phyloP scores from a whole-genome alignment of 192 early-diverging fungal genomes.

The Chytriomyces confervae region DNA sequence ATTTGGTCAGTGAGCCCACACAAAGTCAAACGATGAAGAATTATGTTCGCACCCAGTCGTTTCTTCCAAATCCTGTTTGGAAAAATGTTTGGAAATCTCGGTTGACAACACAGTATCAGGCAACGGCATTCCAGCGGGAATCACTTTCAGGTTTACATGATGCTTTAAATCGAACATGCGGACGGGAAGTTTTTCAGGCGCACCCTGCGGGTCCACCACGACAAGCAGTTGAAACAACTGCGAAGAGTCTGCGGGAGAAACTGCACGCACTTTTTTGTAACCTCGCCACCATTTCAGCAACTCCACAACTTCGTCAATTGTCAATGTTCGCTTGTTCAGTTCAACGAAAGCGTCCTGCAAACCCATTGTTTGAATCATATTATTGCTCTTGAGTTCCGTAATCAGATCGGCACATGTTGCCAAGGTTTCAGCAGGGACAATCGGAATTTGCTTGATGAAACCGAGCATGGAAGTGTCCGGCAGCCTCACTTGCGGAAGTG shows the following conservation, averaged over 20 bases:
- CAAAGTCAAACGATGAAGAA: not conserved
- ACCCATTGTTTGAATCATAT: slow-evolving; percentile 54
- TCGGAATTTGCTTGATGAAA: slow-evolving; percentile 73
- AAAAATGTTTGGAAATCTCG: slow-evolving; percentile 69
- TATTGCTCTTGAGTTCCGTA: slow-evolving; percentile 52
- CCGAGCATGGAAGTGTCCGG: slow-evolving; percentile 60
- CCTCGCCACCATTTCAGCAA: slow-evolving; percentile 81
- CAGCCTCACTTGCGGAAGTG: slow-evolving; percentile 61
- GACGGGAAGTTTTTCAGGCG: slow-evolving; percentile 33
- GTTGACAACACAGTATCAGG: slow-evolving; percentile 68
- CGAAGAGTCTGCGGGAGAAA: slow-evolving; percentile 40
- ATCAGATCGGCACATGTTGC: slow-evolving; percentile 64
- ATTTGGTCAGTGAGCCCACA: slow-evolving; percentile 11
- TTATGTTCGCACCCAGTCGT: slow-evolving; percentile 8
- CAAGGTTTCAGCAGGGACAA: slow-evolving; percentile 57
- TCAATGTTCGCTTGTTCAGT: slow-evolving; percentile 61
- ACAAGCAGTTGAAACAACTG: slow-evolving; percentile 58
- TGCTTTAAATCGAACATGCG: slow-evolving; percentile 59
- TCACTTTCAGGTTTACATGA: slow-evolving; percentile 71
- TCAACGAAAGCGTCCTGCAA: slow-evolving; percentile 73
- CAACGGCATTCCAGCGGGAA: slow-evolving; percentile 65
- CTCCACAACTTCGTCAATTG: slow-evolving; percentile 62
- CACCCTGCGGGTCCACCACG: slow-evolving; percentile 42
- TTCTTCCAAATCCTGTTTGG: slow-evolving; percentile 58
- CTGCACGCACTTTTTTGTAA: slow-evolving; percentile 43